phyloP scores from a whole-genome alignment of 2,329 filamentous ascomycete species.

The Pseudogymnoascus sp. region DNA sequence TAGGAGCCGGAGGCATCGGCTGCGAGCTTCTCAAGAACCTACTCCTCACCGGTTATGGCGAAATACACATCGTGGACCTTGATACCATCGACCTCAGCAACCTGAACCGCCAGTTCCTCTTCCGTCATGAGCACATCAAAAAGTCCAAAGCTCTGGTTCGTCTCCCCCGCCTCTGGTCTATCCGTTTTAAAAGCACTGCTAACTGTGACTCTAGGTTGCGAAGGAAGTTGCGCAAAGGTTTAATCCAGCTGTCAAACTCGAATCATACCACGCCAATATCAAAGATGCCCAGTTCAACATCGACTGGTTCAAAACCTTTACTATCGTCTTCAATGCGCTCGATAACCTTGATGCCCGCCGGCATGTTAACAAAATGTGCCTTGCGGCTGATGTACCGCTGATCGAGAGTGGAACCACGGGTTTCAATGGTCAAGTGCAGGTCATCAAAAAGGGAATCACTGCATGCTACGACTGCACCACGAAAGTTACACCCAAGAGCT shows the following conservation, averaged over 20 bases:
- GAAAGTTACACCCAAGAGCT: constrained; percentile 86
- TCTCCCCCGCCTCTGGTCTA: constrained; percentile 14
- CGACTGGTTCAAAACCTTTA: constrained; percentile 78
- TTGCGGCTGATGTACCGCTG: constrained; percentile 82
- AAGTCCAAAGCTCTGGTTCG: constrained; percentile 87
- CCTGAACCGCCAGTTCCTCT: constrained; percentile 94
- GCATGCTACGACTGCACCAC: constrained; percentile 94
- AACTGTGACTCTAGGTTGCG: constrained; percentile 56
- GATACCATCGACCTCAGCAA: constrained; percentile 98
- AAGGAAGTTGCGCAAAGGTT: constrained; percentile 87
- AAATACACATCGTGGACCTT: constrained; percentile 91
- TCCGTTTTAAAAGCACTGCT: constrained; percentile 18
- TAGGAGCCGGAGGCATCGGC: constrained; percentile 93
- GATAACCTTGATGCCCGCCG: constrained; percentile 91
- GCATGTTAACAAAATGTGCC: constrained; percentile 96
- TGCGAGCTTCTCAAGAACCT: constrained; percentile 98
- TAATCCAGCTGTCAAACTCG: constrained; percentile 79
- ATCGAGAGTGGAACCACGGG: constrained; percentile 97
- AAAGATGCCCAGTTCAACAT: constrained; percentile 83
- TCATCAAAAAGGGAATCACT: constrained; percentile 85
- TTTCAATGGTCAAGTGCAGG: constrained; percentile 95
- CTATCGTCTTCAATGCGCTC: constrained; percentile 89
- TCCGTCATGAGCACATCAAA: constrained; percentile 94
- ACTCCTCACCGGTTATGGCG: constrained; percentile 82
- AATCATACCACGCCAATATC: constrained; percentile 90